Evolutionary conservation across 2,329 filamentous ascomycete species (phyloP), one percentile per base, ranked within the genome.

Genomic region (Colletotrichum liaoningense): DNA sequence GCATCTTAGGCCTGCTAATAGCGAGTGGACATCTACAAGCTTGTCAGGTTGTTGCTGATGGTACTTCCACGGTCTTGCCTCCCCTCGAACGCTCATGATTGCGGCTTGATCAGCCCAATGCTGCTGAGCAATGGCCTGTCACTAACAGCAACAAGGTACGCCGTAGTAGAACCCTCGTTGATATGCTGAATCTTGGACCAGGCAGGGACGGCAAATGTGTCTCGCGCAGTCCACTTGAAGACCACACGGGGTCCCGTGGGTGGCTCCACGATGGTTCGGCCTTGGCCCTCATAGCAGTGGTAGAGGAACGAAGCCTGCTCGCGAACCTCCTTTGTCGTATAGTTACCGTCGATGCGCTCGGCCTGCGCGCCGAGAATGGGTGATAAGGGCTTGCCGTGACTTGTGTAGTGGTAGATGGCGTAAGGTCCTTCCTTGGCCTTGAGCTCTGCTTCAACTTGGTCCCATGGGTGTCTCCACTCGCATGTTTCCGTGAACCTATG

Each of bases 151-250:
- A 84, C 79, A 0, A 84, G 72, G 16, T 83, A 83, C 3, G 81
- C 81, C 0, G 68, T 77, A 0, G 57, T 24, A 0, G 78, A 79
- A 8, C 35, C 58, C 62, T 79, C 78, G 49, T 83, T 83, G 1
- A 85, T 80, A 76, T 89, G 87, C 76, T 86, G 82, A 54, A 88
- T 83, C 69, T 79, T 82, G 35, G 86, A 83, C 88, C 88, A 90
- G 0, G 87, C 79, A 0, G 88, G 88, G 2, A 90, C 80, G 30
- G 84, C 86, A 77, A 90, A 90, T 0, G 87, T 89, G 76, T 90
- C 88, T 0, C 85, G 82, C 9, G 81, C 74, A 52, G 82, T 81
- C 88, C 88, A 89, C 1, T 70, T 67, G 35, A 86, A 80, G 4
- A 78, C 80, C 63, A 81, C 76, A 4, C 80, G 82, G 35, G 80